A percentile compares a stretch with the other conserved stretches of the same genome.
These are phyloP conservation scores for Chloris gayana DNA, from an alignment of 176 grass and related monocot species.

Conservation along the genomic window DNA sequence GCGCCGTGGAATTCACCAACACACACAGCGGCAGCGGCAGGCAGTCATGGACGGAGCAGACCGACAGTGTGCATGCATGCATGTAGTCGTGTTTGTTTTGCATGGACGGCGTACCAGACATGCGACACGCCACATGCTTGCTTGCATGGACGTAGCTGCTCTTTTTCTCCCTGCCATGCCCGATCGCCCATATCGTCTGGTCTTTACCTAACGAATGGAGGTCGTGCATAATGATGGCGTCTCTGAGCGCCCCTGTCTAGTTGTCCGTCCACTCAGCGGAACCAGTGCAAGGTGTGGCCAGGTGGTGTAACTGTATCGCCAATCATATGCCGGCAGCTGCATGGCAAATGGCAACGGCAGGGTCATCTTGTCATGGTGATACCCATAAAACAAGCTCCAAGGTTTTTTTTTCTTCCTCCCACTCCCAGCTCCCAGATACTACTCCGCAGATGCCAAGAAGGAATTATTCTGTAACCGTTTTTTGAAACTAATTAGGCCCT, in stretches of 20 bases:
- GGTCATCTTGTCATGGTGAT: neutral
- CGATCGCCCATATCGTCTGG: slow-evolving; percentile 33
- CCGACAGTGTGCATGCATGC: slow-evolving; percentile 25
- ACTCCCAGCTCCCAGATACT: no score
- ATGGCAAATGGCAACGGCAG: neutral
- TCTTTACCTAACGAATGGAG: neutral
- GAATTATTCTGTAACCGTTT: no score
- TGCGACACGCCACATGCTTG: slow-evolving; percentile 43
- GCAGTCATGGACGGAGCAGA: neutral
- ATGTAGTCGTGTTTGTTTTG: neutral
- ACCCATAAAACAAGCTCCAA: neutral
- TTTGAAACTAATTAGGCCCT: no score
- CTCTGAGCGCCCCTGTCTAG: slow-evolving; percentile 28
- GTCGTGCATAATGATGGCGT: slow-evolving; percentile 11
- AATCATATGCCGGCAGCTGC: neutral
- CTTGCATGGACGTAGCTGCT: neutral
- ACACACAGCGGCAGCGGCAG: neutral
- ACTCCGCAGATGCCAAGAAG: no score
- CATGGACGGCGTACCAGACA: slow-evolving; percentile 19
- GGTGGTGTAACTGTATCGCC: neutral
- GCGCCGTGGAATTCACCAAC: slow-evolving; percentile 22
- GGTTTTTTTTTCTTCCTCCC: neutral
- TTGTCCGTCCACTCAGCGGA: neutral
- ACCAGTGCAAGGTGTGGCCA: neutral
- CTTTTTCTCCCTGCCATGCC: slow-evolving; percentile 38